Conservation (phyloP, 1,139 yeast species). For the Protomyces lactucae-debilis region DNA sequence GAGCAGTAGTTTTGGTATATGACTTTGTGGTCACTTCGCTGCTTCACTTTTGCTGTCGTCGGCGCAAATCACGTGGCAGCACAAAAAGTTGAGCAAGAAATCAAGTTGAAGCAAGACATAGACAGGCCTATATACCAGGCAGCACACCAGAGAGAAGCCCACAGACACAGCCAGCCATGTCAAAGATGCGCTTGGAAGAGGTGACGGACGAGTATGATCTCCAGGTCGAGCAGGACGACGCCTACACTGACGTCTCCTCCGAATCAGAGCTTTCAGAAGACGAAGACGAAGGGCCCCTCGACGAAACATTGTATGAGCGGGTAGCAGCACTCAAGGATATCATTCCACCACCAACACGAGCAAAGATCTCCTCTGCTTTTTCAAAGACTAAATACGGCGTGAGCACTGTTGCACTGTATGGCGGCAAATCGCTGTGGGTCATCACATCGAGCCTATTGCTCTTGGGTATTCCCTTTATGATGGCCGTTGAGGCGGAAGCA, state of each 20-base stretch:
- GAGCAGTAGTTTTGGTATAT: no score
- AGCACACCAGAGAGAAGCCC: background rate
- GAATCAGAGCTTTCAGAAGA: conserved; percentile 45
- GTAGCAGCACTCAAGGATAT: conserved; percentile 86
- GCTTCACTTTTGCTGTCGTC: background rate
- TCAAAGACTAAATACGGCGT: conserved; percentile 42
- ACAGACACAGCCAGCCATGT: background rate
- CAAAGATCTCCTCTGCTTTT: conserved; percentile 40
- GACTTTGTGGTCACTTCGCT: background rate
- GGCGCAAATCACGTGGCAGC: background rate
- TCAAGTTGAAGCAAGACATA: background rate
- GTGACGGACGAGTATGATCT: conserved; percentile 28
- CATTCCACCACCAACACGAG: conserved; percentile 82
- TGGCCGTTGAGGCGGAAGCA: conserved; percentile 76
- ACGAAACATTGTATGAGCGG: conserved; percentile 83
- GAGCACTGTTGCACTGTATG: conserved; percentile 43
- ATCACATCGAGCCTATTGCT: conserved; percentile 76
- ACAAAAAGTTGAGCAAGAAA: background rate
- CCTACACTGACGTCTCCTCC: conserved; percentile 28
- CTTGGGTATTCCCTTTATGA: conserved; percentile 50
- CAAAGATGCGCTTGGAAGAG: conserved; percentile 25
- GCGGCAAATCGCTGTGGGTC: conserved; percentile 80
- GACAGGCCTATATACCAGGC: background rate
- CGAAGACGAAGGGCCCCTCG: conserved; percentile 69
- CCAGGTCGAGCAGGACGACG: conserved; percentile 21